Percentiles rank a stretch among this genome's conserved stretches.
Evolutionary conservation across 345 rosid genomes (phyloP).

Genomic region (Linum tenue): DNA sequence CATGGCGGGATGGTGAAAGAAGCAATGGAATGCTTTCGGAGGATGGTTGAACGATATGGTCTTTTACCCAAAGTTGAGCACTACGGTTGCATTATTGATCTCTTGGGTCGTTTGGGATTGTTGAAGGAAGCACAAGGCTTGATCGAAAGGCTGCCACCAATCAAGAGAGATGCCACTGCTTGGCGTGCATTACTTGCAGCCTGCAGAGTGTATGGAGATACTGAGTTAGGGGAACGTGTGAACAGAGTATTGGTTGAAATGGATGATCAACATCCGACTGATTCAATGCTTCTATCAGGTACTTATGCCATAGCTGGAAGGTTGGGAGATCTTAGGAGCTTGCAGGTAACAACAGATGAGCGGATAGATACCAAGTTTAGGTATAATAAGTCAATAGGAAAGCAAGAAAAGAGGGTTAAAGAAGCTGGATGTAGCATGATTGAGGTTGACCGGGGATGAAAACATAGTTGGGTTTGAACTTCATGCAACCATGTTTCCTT

Average conservation of each 20-base stretch:
- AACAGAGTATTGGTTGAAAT: constrained; percentile 33
- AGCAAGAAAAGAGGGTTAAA: too few relatives aligned
- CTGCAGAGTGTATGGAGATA: constrained; percentile 51
- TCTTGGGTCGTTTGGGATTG: constrained; percentile 56
- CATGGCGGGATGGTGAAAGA: constrained; percentile 52
- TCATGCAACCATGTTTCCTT: too few relatives aligned
- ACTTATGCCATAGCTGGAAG: constrained; percentile 45
- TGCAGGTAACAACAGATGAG: background rate
- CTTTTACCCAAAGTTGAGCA: constrained; percentile 46
- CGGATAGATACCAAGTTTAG: too few relatives aligned
- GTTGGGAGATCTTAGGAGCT: constrained; percentile 20
- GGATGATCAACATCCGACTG: constrained; percentile 38
- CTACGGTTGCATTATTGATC: constrained; percentile 57
- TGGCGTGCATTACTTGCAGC: constrained; percentile 66
- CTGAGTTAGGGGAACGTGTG: constrained; percentile 35
- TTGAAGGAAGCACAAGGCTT: constrained; percentile 49
- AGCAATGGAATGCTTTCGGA: constrained; percentile 40
- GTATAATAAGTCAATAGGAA: too few relatives aligned
- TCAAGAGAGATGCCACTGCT: constrained; percentile 40
- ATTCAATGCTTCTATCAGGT: constrained; percentile 42
- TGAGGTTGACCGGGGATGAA: too few relatives aligned
- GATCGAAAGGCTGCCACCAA: constrained; percentile 43
- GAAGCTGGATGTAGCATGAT: too few relatives aligned
- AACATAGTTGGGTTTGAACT: too few relatives aligned
- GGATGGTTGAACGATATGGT: constrained; percentile 40